phyloP scores from a whole-genome alignment of 1,284 basidiomycete genomes.

The Somion occarium region DNA sequence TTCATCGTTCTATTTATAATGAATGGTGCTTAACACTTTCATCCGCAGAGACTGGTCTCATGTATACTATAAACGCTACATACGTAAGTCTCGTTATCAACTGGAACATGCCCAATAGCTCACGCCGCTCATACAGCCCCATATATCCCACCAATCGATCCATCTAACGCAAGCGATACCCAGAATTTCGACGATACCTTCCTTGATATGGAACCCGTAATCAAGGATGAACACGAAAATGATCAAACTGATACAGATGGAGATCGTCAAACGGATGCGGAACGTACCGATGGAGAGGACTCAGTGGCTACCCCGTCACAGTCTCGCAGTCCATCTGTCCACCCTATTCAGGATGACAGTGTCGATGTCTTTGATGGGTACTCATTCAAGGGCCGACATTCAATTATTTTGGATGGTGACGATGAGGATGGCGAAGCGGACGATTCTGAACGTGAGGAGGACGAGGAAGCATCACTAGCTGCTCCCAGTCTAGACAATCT shows the following conservation, averaged over 20 bases:
- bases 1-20: conserved; percentile 18
- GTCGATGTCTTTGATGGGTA: conserved; percentile 84
- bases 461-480: conserved; percentile 18
- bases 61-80: conserved; percentile 92
- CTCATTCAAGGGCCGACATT: conserved; percentile 82
- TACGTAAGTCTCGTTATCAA: conserved; percentile 44
- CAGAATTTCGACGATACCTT: conserved; percentile 98
- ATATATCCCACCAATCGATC: conserved; percentile 94
- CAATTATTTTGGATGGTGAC: conserved; percentile 69
- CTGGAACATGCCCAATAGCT: conserved; percentile 7
- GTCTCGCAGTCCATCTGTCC: conserved; percentile 65
- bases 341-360: conserved; percentile 44
- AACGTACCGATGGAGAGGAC: conserved; percentile 70
- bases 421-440: conserved; percentile 49
- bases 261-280: conserved; percentile 53
- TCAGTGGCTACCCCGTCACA: conserved; percentile 66
- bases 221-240: conserved; percentile 61
- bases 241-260: conserved; percentile 33
- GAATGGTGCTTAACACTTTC: conserved; percentile 12
- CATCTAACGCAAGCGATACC: conserved; percentile 90
- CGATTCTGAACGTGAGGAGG: conserved; percentile 32
- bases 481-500: conserved; percentile 22
- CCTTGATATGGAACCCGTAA: conserved; percentile 88
- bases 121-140: conserved; percentile 55
- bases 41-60: conserved; percentile 80